These are phyloP conservation scores for Lipomyces orientalis DNA, from an alignment of 805 yeast species.

Conservation along the genomic window DNA sequence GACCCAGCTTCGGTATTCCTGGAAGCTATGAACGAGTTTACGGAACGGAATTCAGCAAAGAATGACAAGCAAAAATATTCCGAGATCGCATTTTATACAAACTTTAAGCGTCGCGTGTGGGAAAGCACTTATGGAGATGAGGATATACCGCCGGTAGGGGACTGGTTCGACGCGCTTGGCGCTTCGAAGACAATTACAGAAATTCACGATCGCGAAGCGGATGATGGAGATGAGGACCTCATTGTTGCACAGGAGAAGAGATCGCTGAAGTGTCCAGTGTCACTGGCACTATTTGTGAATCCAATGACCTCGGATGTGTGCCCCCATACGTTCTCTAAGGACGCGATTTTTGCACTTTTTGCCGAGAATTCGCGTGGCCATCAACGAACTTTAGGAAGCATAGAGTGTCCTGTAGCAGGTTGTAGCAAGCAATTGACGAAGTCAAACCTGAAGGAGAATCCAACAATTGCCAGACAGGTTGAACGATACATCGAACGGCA, in stretches of 20 bases:
- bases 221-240: slow-evolving; percentile 42
- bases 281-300: slow-evolving; percentile 39
- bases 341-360: slow-evolving; percentile 37
- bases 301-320: slow-evolving; percentile 44
- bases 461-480: slow-evolving; percentile 28
- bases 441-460: slow-evolving; percentile 17
- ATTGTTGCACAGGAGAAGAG: slow-evolving; percentile 39
- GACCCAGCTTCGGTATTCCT: slow-evolving; percentile 12
- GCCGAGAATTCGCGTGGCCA: neutral
- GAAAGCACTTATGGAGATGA: slow-evolving; percentile 28
- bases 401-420: slow-evolving; percentile 38
- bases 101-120: slow-evolving; percentile 22
- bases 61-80: slow-evolving; percentile 22
- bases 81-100: slow-evolving; percentile 4
- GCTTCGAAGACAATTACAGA: neutral
- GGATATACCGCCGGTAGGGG: slow-evolving; percentile 21
- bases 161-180: slow-evolving; percentile 25
- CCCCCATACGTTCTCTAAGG: slow-evolving; percentile 42
- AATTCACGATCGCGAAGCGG: slow-evolving; percentile 14
- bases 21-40: neutral
- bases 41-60: neutral
- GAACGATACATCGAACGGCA: slow-evolving; percentile 18
- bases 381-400: neutral
- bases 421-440: slow-evolving; percentile 20
- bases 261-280: slow-evolving; percentile 44